A percentile compares a stretch with the other conserved stretches of the same genome.
Conservation (phyloP, 331 rosid species). For the Rhamnella rubrinervis region DNA sequence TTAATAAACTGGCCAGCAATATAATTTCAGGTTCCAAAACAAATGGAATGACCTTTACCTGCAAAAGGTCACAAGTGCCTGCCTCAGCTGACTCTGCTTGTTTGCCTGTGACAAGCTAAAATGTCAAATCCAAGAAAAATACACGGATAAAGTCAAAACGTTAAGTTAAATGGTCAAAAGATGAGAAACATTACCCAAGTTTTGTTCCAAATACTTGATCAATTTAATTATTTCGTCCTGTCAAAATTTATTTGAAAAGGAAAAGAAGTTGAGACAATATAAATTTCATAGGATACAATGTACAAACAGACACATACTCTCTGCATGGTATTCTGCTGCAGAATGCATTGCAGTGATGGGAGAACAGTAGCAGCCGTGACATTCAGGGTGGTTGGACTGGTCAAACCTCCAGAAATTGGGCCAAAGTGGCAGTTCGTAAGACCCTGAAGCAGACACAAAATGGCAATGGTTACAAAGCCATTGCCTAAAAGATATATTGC, state of each 20-base stretch:
- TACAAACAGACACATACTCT: slow-evolving; percentile 50
- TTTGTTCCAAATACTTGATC: slow-evolving; percentile 74
- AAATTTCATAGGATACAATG: slow-evolving; percentile 1
- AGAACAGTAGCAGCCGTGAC: slow-evolving; percentile 49
- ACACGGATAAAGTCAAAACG: slow-evolving; percentile 2
- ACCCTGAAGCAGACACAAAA: slow-evolving; percentile 60
- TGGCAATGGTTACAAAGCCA: slow-evolving; percentile 53
- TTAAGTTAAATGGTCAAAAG: slow-evolving; percentile 7
- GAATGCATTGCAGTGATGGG: slow-evolving; percentile 70
- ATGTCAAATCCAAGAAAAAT: slow-evolving; percentile 33
- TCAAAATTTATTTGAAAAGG: slow-evolving; percentile 23
- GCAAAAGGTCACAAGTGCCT: slow-evolving; percentile 50
- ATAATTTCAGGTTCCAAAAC: not conserved
- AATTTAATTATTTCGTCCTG: slow-evolving; percentile 84
- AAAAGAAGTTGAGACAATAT: slow-evolving; percentile 13
- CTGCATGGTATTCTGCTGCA: slow-evolving; percentile 73
- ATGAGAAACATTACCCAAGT: slow-evolving; percentile 54
- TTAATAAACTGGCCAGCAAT: not conserved
- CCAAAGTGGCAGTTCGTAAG: slow-evolving; percentile 40
- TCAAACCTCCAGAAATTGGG: slow-evolving; percentile 49
- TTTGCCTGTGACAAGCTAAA: slow-evolving; percentile 49
- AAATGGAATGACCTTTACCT: slow-evolving; percentile 41
- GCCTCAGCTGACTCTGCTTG: slow-evolving; percentile 56
- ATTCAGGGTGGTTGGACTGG: slow-evolving; percentile 45
- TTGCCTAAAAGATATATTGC: slow-evolving; percentile 49